A percentile compares a stretch with the other conserved stretches of the same genome.
These are phyloP conservation scores for Blastobotrys peoriensis DNA, from an alignment of 805 yeast species.

Conservation along the genomic window DNA sequence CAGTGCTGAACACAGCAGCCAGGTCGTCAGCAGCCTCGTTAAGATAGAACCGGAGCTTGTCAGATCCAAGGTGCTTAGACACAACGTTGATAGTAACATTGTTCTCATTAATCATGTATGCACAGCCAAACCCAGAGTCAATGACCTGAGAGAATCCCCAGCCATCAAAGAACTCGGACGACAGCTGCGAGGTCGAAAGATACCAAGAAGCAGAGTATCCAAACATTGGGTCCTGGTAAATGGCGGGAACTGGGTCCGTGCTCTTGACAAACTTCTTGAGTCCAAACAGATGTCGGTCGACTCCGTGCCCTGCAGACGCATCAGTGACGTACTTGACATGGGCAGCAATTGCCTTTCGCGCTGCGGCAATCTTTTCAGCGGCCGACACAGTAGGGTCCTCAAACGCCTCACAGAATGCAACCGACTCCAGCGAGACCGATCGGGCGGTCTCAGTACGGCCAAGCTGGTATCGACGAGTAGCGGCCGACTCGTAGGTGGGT, in stretches of 20 bases:
- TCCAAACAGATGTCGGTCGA: conserved; percentile 91
- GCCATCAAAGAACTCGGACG: conserved; percentile 78
- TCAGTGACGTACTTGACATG: conserved; percentile 68
- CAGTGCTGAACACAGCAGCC: conserved; percentile 50
- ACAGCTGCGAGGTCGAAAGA: conserved; percentile 81
- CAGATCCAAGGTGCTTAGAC: conserved; percentile 51
- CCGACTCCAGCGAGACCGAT: conserved; percentile 67
- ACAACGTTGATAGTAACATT: conserved; percentile 83
- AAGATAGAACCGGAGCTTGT: conserved; percentile 55
- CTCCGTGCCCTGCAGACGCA: conserved; percentile 83
- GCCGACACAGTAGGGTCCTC: conserved; percentile 44
- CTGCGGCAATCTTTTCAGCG: conserved; percentile 56
- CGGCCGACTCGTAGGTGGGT: conserved; percentile 95
- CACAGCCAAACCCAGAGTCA: conserved; percentile 89
- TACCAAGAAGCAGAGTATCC: conserved; percentile 79
- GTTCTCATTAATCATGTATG: conserved; percentile 84
- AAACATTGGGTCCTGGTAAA: conserved; percentile 72
- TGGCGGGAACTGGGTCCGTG: conserved; percentile 53
- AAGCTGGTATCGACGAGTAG: conserved; percentile 79
- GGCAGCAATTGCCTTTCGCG: conserved; percentile 63
- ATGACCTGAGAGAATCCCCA: conserved; percentile 96
- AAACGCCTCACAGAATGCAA: conserved; percentile 70
- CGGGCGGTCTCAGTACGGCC: conserved; percentile 96
- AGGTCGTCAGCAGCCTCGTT: conserved; percentile 77
- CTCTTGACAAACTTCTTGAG: conserved; percentile 61